Base-by-base conservation (phyloP, 1,284 basidiomycete genomes). In the Peniophora sp. region DNA sequence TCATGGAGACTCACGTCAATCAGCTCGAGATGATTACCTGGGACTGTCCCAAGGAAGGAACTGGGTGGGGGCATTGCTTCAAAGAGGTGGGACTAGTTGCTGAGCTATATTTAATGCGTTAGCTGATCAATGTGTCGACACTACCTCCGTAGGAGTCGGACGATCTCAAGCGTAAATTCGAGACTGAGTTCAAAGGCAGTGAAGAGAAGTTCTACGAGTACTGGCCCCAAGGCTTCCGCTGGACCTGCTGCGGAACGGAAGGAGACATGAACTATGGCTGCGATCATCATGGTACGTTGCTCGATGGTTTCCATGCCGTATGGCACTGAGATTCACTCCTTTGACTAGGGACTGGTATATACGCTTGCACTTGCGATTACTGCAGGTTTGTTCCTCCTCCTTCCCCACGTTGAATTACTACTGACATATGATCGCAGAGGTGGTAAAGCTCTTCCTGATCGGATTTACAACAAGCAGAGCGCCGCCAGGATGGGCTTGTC, bases 281-380 rank as follows among this genome's bases (percentile, higher is more conserved):
- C 49, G 68, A 70, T 53, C 69, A 69, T 55, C 68, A 70, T 58
- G 68, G 68, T 51, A 66, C 57, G 23, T 9, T 23, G 9, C 23
- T 20, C 44, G 5, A 23, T 23, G 2, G 10, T n/a, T 23, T n/a
- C n/a, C n/a, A n/a, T n/a, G n/a, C n/a, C n/a, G n/a, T n/a, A n/a
- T n/a, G n/a, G n/a, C n/a, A n/a, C n/a, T n/a, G n/a, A n/a, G n/a
- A 2, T 25, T 22, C 39, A 41, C 39, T 22, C 39, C 23, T n/a
- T 20, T 20, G 10, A 23, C 10, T 22, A 22, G 20, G 44, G 6
- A 23, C 44, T 23, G 79, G 78, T 2, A 56, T 54, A 2, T 61
- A 55, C n/a, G 64, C 65, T 2, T 70, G 69, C 49, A 64, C 66
- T 41, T 70, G 67, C 51, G 66, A 69, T 55, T 69, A 64, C 52